phyloP scores from a whole-genome alignment of 2,329 filamentous ascomycete species.

The Cyanodermella asteris region DNA sequence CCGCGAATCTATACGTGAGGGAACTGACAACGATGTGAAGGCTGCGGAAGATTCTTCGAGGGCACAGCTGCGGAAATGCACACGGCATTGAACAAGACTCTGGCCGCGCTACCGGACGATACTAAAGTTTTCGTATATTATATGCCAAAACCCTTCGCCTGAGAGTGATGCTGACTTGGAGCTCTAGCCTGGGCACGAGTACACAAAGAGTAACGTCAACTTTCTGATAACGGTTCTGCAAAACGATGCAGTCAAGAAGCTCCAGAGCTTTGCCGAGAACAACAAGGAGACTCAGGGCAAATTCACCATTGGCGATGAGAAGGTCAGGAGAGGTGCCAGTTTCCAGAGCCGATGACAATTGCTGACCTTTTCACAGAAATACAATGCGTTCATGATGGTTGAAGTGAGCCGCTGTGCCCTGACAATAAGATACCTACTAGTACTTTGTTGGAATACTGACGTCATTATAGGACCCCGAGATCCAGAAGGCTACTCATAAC shows the following conservation, averaged over 20 bases:
- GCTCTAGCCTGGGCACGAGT: conserved; percentile 71
- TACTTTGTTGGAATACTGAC: conserved; percentile 4
- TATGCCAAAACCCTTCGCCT: neutral
- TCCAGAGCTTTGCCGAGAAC: conserved; percentile 52
- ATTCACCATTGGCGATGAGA: conserved; percentile 94
- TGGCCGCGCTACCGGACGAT: conserved; percentile 64
- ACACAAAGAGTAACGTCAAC: conserved; percentile 90
- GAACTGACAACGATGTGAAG: too few relatives aligned
- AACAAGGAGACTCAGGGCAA: conserved; percentile 83
- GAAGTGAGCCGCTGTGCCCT: conserved; percentile 30
- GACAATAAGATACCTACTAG: neutral
- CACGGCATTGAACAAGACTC: conserved; percentile 66
- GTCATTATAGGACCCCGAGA: conserved; percentile 43
- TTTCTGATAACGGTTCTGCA: conserved; percentile 61
- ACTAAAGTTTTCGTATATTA: conserved; percentile 63
- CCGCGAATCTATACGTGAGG: too few relatives aligned
- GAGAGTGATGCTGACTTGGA: conserved; percentile 5
- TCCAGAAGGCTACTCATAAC: conserved; percentile 67
- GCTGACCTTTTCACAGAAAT: conserved; percentile 31
- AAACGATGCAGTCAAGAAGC: conserved; percentile 49
- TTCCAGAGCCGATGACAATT: neutral
- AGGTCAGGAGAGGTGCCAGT: conserved; percentile 35
- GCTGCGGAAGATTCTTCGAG: conserved; percentile 92
- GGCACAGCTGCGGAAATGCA: conserved; percentile 81
- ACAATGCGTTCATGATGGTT: conserved; percentile 93